Base-by-base conservation (phyloP, 805 yeast genomes). In the Starmerella riodocensis region DNA sequence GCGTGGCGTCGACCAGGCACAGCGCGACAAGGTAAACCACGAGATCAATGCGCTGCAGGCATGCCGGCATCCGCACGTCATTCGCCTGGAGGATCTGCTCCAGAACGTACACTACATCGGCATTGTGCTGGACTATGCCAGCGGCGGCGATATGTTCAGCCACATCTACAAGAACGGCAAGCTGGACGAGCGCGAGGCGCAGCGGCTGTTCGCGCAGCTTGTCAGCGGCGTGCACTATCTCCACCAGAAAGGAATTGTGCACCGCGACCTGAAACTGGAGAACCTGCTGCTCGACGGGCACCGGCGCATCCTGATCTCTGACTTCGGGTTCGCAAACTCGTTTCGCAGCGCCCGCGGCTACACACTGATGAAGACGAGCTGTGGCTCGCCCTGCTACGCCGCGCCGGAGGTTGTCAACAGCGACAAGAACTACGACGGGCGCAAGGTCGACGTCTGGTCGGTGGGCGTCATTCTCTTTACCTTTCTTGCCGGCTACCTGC, bases 371-470 rank as follows among this genome's bases (percentile, higher is more conserved):
- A 77, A 76, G 56, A 88, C 97, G 1, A 74, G 86, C 27, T 88
- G 98, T 59, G 98, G 98, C 1, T 83, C 94, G 3, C 98, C 98
- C 1, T 88, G 98, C 59, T 88, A 88, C 60, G 98, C 98, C 0
- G 98, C 98, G 1, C 98, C 98, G 0, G 98, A 91, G 57, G 64
- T 91, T 42, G 98, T 91, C 3, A 78, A 85, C 23, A 82, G 76
- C 47, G 71, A 76, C 39, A 85, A 93, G 13, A 34, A 35, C 35
- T 91, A 91, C 57, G 84, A 81, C 50, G 96, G 94, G 18, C 72
- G 84, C 46, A 85, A 84, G 60, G 96, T 84, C 24, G 98, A 91
- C 61, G 79, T 86, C 31, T 91, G 98, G 98, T 83, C 95, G 0
- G 75, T 94, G 53, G 98, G 98, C 43, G 86, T 91, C 22, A 91